phyloP scores from a whole-genome alignment of 2,329 filamentous ascomycete genomes.

The Leptographium radiaticola region DNA sequence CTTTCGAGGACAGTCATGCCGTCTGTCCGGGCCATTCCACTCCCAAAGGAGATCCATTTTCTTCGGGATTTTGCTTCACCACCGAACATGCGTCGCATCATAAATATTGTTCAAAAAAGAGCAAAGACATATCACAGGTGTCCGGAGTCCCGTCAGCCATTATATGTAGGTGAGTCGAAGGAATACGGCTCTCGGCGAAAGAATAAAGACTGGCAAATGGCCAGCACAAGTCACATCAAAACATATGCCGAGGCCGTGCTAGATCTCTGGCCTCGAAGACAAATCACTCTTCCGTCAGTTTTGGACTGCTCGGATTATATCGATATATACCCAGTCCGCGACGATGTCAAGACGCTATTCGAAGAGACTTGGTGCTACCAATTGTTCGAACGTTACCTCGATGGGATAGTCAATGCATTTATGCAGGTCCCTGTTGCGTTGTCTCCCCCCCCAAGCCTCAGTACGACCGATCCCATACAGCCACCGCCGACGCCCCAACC shows the following conservation, averaged over 20 bases:
- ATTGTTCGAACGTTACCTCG: neutral
- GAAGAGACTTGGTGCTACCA: neutral
- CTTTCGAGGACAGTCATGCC: neutral
- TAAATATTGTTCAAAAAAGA: neutral
- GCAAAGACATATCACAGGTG: neutral
- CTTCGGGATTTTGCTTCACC: neutral
- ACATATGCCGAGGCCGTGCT: neutral
- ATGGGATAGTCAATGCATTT: neutral
- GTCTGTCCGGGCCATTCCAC: neutral
- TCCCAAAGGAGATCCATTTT: neutral
- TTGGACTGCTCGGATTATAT: neutral
- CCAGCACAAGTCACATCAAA: neutral
- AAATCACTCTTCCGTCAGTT: neutral
- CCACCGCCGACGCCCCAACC: neutral
- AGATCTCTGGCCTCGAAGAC: neutral
- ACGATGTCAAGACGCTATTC: neutral
- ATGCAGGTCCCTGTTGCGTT: neutral
- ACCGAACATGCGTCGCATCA: neutral
- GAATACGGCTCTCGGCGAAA: neutral
- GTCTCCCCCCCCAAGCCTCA: neutral
- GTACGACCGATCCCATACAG: neutral
- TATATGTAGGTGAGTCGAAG: neutral
- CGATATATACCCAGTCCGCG: neutral
- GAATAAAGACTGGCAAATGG: neutral
- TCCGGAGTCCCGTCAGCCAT: neutral